Conservation (phyloP, 164 flowering plant species). For the Magnolia sinica region DNA sequence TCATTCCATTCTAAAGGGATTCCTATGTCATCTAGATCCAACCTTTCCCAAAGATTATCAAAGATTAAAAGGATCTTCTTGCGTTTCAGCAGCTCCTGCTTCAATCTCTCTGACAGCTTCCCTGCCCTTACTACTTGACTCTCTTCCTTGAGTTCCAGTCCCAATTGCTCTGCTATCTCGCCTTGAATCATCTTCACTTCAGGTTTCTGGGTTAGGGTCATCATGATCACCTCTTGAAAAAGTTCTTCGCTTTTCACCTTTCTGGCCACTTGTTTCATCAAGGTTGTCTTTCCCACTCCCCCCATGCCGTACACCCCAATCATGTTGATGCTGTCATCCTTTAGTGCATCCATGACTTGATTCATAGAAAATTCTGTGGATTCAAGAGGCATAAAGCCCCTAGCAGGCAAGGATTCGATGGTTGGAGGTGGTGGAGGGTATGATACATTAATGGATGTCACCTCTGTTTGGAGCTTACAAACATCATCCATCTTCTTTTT, state of each 20-base stretch:
- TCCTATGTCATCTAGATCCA: conserved; percentile 21
- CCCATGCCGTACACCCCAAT: conserved; percentile 12
- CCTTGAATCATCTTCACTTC: conserved; percentile 9
- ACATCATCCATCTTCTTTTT: not conserved
- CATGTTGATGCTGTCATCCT: conserved; percentile 6
- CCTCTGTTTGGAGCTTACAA: not conserved
- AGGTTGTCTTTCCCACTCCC: conserved; percentile 4
- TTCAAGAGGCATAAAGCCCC: not conserved
- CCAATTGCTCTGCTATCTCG: conserved; percentile 7
- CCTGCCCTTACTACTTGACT: conserved; percentile 9
- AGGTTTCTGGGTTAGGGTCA: not conserved
- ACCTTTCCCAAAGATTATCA: conserved; percentile 33
- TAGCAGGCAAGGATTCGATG: not conserved
- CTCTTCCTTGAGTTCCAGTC: not conserved
- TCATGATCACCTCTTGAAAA: conserved; percentile 11
- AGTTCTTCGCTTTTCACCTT: not conserved
- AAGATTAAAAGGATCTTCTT: conserved; percentile 24
- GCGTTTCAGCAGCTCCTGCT: not conserved
- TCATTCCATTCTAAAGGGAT: conserved; percentile 10
- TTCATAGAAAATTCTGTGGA: not conserved
- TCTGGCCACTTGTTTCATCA: conserved; percentile 9
- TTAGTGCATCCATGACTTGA: conserved; percentile 3
- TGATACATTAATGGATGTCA: not conserved
- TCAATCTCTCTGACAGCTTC: conserved; percentile 5
- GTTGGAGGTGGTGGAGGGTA: not conserved